Conservation (phyloP, 805 yeast genomes). For the Candida alai region DNA sequence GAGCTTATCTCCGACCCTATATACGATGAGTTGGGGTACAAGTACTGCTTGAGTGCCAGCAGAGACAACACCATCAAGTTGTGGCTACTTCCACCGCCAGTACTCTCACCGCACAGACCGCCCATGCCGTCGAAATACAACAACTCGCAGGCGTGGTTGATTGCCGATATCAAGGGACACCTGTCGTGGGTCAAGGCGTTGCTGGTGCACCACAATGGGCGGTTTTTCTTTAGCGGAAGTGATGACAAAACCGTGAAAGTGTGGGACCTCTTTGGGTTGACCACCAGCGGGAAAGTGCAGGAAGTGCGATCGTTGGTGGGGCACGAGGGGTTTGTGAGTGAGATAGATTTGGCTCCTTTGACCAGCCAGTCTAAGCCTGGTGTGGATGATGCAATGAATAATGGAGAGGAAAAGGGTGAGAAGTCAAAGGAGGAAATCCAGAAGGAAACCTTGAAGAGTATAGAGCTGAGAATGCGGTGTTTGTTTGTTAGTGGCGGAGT, state of each 20-base stretch:
- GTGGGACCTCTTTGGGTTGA: constrained; percentile 61
- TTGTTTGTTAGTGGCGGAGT: constrained; percentile 62
- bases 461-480: constrained; percentile 54
- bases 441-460: constrained; percentile 21
- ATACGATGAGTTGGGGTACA: constrained; percentile 48
- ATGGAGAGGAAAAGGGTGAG: constrained; percentile 11
- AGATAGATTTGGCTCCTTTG: constrained; percentile 52
- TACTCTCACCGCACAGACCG: constrained; percentile 47
- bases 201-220: constrained; percentile 71
- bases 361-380: constrained; percentile 7
- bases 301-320: constrained; percentile 48
- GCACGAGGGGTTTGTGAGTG: constrained; percentile 76
- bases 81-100: constrained; percentile 76
- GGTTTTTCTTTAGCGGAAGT: constrained; percentile 62
- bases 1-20: constrained; percentile 23
- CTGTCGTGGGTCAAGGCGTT: constrained; percentile 81
- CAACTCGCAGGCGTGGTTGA: constrained; percentile 56
- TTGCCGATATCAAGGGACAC: constrained; percentile 67
- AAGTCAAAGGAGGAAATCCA: constrained; percentile 19
- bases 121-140: constrained; percentile 50
- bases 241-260: constrained; percentile 75
- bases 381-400: constrained; percentile 5
- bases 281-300: constrained; percentile 39
- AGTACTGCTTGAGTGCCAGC: constrained; percentile 74
- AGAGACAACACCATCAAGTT: constrained; percentile 71